phyloP scores from a whole-genome alignment of 2,329 filamentous ascomycete genomes.

The Pyrenophora graminea region DNA sequence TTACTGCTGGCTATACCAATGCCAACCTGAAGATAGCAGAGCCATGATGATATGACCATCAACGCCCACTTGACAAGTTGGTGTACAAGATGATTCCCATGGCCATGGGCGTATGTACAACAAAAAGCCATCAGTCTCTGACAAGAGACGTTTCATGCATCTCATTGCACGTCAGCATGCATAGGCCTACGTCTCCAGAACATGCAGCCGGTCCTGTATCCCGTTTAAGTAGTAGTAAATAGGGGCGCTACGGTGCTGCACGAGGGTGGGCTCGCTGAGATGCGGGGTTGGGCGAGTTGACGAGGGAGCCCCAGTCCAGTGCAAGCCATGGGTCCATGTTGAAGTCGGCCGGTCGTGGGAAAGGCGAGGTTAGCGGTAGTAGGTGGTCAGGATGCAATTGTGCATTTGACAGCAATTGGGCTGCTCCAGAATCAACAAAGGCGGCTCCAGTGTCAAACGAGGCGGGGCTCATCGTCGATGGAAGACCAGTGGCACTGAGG shows the following conservation, averaged over 20 bases:
- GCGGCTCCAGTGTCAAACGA: constrained; percentile 19
- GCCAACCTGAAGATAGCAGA: not conserved
- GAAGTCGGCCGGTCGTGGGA: not conserved
- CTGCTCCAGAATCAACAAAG: constrained; percentile 7
- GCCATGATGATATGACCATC: too few species aligned
- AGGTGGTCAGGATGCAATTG: not conserved
- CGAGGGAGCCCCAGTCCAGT: too few species aligned
- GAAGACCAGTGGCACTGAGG: constrained; percentile 7
- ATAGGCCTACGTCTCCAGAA: constrained; percentile 9
- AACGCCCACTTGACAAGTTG: not conserved
- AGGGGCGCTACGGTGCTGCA: not conserved
- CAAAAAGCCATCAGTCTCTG: not conserved
- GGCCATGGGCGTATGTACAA: not conserved
- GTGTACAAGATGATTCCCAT: not conserved
- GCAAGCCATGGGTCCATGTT: not conserved
- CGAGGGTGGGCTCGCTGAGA: not conserved
- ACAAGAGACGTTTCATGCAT: constrained; percentile 1
- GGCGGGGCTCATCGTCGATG: constrained; percentile 27
- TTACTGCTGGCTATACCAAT: not conserved
- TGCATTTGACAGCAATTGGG: constrained; percentile 3
- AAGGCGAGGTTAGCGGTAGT: not conserved
- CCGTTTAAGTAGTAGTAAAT: not conserved
- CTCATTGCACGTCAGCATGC: constrained; percentile 19
- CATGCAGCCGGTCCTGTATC: constrained; percentile 3
- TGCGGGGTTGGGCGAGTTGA: constrained; percentile 4